Evolutionary conservation across 768 basidiomycete species (phyloP), one percentile per base, ranked within the genome.

Genomic region (Lactarius vividus): DNA sequence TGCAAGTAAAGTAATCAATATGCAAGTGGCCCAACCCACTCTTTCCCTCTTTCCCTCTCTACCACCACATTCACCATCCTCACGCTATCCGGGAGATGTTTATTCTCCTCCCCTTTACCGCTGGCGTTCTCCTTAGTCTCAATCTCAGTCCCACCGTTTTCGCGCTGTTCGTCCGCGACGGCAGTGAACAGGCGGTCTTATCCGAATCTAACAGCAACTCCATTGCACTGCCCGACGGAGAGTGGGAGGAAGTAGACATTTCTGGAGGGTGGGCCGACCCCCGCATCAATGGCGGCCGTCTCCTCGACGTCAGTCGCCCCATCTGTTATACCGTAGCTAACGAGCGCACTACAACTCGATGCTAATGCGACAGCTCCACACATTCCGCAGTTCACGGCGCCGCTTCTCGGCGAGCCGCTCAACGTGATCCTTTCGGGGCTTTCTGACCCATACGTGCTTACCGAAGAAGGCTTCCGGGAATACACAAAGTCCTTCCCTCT

Each of bases 401-500:
- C 80, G 61, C 77, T 79, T 65, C 80, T 80, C 39, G 93, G 93
- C 52, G 93, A 95, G 76, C 93, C 93, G 15, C 76, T 95, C 64
- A 95, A 95, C 71, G 81, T 92, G 56, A 89, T 95, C 71, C 87
- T 95, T 53, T 89, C 91, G 31, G 88, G 84, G 54, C 79, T 77
- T 31, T 94, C 91, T 1, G 91, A 94, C 72, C 91, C 92, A 0
- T 88, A 84, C 74, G 77, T 95, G 62, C 85, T 95, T 68, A 88
- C 89, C 8, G 88, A 92, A 42, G 68, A 75, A 16, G 93, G 93
- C 4, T 83, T 95, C 69, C 82, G 80, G 56, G 74, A 77, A 66
- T 94, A 91, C 73, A 82, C 88, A 70, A 89, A 87, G 88, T 90
- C 65, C 75, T 70, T 28, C 53, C 35, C 11, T 37, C 26, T 28